These are phyloP conservation scores for Forsythia viridissima DNA, from an alignment of 257 asterid genomes.

Conservation along the genomic window DNA sequence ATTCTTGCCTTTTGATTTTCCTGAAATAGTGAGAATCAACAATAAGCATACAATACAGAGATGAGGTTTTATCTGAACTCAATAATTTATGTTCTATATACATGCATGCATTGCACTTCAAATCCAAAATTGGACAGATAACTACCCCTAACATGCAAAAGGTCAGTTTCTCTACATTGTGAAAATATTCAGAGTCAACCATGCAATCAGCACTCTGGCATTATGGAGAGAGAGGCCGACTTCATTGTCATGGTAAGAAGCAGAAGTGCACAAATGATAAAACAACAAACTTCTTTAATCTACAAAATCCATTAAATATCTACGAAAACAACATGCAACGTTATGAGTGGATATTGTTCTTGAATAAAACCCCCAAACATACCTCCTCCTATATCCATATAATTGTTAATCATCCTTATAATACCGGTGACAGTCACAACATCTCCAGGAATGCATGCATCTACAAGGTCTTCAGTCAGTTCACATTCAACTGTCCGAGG, in stretches of 20 bases:
- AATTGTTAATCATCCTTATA: too few species aligned
- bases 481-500: too few species aligned
- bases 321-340: constrained; percentile 9
- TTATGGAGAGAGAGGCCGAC: background rate
- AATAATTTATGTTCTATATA: background rate
- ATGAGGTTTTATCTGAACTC: background rate
- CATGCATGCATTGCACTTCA: background rate
- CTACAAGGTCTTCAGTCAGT: too few species aligned
- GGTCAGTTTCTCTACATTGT: constrained; percentile 7
- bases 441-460: too few species aligned
- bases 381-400: too few species aligned
- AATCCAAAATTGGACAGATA: background rate
- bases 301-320: constrained; percentile 5
- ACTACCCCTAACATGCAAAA: background rate
- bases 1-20: constrained; percentile 82
- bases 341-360: constrained; percentile 18
- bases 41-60: background rate
- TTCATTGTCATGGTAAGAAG: constrained; percentile 3
- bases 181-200: constrained; percentile 4
- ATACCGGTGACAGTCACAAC: too few species aligned
- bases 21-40: constrained; percentile 37
- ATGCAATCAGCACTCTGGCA: constrained; percentile 11
- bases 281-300: background rate
- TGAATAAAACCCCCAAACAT: constrained; percentile 20
- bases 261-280: background rate